Evolutionary conservation across 116 monocot species (phyloP), one percentile per base, ranked within the genome.

Genomic region (Cymodocea nodosa): DNA sequence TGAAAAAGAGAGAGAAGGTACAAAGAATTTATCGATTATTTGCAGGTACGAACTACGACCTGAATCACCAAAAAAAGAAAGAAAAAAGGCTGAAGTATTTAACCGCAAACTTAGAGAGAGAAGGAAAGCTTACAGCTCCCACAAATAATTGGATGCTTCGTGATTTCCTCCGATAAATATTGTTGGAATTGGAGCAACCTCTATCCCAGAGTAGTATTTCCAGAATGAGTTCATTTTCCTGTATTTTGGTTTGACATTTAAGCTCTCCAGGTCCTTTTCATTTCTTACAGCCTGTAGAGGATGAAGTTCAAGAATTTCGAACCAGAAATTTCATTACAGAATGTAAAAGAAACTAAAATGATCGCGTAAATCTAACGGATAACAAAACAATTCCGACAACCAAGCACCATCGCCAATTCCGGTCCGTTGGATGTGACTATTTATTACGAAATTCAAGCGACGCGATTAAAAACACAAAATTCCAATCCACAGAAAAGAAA

Each of bases 111-210:
- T 15, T 52, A 10, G 9, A 25, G 30, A 34, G 59, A 35, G 51
- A 30, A 74, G 49, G 14, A 24, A 18, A 75, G 86, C 85, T 97
- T 75, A 97, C 97, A 90, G 35, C 78, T 97, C 97, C 87, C 91
- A 97, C 52, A 97, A 39, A 62, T 97, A 81, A 82, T 97, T 97
- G 58, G 97, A 97, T 30, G 97, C 85, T 68, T 90, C 97, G 52
- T 97, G 97, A 70, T 97, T 91, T 1, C 97, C 97, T 13, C 97
- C 91, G 39, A 97, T 91, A 54, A 88, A 97, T 70, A 97, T 85
- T 2, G 97, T 90, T 19, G 90, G 87, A 69, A 77, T 75, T 59
- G 90, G 97, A 55, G 97, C 97, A 73, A 68, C 68, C 24, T 50
- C 91, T 76, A 90, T 72, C 44, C 97, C 97, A 20, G 83, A 85